Base-by-base conservation (phyloP, 345 rosid genomes). In the Citrus unshiu region DNA sequence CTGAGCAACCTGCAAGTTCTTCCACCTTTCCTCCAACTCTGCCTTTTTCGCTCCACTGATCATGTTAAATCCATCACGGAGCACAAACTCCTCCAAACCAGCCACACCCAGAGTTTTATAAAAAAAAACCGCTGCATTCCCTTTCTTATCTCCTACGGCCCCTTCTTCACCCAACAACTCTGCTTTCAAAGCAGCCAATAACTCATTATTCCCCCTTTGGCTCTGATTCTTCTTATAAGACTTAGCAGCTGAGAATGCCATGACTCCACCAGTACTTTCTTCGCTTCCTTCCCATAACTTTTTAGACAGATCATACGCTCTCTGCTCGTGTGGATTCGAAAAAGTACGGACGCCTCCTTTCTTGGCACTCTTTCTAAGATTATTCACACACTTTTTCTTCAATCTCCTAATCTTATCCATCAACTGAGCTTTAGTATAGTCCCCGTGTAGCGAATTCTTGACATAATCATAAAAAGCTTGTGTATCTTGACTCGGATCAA, bases 381-480 rank as follows among this genome's bases (percentile, higher is more conserved):
- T 75, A 7, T 83, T 85, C 1, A 4, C 63, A 25, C 80, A 88
- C 83, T 84, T 88, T 59, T 81, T 88, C 85, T 74, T 88, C 80
- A 87, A 71, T 58, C 89, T 75, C 77, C 64, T 73, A 9, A 88
- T 74, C 27, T 90, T 90, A 2, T 88, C 89, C 29, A 80, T 73
- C 60, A 90, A 59, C n/a, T 90, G 90, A 18, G 21, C 34, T 27
- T 70, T 81, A 3, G 80, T 60, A 6, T 87, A 84, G 39, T 87
- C 83, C 72, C 84, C 54, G 68, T 84, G 79, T n/a, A 90, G 82
- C 54, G 84, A 64, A 9, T 82, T 84, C 74, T 88, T 88, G 6
- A 90, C 81, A 49, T 74, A 87, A 56, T 85, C 87, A 25, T 74
- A 72, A 35, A 88, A 88, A 0, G 84, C 84, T 40, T 73, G 83